phyloP scores from a whole-genome alignment of 768 basidiomycete genomes.

The Jaapia argillacea region DNA sequence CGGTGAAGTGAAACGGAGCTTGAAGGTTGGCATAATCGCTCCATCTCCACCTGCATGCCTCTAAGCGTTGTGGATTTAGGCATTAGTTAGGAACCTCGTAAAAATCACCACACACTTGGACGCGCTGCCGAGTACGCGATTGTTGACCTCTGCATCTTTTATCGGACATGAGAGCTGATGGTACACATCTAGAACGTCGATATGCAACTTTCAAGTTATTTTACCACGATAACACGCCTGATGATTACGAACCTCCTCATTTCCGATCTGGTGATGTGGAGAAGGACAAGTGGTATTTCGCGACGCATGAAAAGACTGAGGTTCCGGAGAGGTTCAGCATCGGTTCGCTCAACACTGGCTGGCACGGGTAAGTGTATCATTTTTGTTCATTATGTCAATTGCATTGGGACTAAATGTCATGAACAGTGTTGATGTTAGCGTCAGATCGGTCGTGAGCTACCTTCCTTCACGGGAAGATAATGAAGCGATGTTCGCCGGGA shows the following conservation, averaged over 20 bases:
- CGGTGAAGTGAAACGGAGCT: slow-evolving; percentile 71
- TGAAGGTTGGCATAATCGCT: slow-evolving; percentile 43
- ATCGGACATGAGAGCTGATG: not conserved
- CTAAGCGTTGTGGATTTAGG: slow-evolving; percentile 25
- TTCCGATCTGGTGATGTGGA: slow-evolving; percentile 64
- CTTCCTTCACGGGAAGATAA: slow-evolving; percentile 61
- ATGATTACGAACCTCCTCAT: slow-evolving; percentile 77
- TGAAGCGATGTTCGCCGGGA: slow-evolving; percentile 44
- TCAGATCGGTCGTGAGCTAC: slow-evolving; percentile 65
- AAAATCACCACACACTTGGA: slow-evolving; percentile 78
- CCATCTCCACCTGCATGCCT: not conserved
- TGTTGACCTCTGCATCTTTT: no score
- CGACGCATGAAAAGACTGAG: slow-evolving; percentile 66
- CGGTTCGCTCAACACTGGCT: slow-evolving; percentile 59
- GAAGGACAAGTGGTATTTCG: slow-evolving; percentile 74
- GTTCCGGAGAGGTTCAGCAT: slow-evolving; percentile 64
- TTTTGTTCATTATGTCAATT: not conserved
- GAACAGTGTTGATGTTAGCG: slow-evolving; percentile 54
- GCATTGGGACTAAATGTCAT: slow-evolving; percentile 1
- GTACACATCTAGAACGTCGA: slow-evolving; percentile 45
- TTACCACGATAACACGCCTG: slow-evolving; percentile 71
- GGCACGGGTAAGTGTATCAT: slow-evolving; percentile 48
- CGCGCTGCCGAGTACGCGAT: slow-evolving; percentile 24
- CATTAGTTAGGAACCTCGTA: slow-evolving; percentile 67
- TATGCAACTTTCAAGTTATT: slow-evolving; percentile 86